These are phyloP conservation scores for Castanea crenata DNA, from an alignment of 306 rosid species.

Conservation along the genomic window DNA sequence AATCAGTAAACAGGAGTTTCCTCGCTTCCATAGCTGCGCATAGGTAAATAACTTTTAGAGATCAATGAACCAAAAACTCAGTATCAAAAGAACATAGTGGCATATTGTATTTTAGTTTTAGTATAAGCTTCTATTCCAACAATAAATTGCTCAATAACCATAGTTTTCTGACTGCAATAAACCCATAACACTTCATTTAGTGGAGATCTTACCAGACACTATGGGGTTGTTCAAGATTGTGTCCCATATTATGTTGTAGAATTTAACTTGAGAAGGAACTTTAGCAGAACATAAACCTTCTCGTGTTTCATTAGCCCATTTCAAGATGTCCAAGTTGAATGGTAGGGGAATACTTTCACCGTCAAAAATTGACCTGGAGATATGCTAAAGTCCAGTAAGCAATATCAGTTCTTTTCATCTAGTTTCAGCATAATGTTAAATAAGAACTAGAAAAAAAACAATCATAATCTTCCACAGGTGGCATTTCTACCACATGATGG, in stretches of 20 bases:
- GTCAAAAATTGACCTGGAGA: constrained; percentile 58
- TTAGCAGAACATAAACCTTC: constrained; percentile 66
- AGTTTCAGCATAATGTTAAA: not conserved
- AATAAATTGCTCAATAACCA: not conserved
- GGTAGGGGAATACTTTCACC: constrained; percentile 65
- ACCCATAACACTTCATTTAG: not conserved
- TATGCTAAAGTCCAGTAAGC: constrained; percentile 1
- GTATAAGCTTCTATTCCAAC: not conserved
- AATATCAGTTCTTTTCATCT: not conserved
- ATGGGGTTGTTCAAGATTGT: constrained; percentile 69
- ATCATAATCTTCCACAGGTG: not conserved
- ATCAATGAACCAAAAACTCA: constrained; percentile 3
- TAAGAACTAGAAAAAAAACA: constrained; percentile 2
- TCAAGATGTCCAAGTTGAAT: constrained; percentile 70
- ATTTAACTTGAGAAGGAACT: constrained; percentile 82
- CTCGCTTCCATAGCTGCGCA: constrained; percentile 85
- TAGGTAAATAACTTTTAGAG: constrained; percentile 22
- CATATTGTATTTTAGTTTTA: not conserved
- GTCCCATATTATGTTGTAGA: constrained; percentile 86
- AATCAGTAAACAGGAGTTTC: constrained; percentile 66
- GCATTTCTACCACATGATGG: not conserved
- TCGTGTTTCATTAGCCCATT: constrained; percentile 86
- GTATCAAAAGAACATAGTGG: not conserved
- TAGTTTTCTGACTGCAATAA: not conserved
- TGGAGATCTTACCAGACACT: constrained; percentile 68